Evolutionary conservation across 2,329 filamentous ascomycete genomes (phyloP).

Genomic region (Fusarium pininemorale): DNA sequence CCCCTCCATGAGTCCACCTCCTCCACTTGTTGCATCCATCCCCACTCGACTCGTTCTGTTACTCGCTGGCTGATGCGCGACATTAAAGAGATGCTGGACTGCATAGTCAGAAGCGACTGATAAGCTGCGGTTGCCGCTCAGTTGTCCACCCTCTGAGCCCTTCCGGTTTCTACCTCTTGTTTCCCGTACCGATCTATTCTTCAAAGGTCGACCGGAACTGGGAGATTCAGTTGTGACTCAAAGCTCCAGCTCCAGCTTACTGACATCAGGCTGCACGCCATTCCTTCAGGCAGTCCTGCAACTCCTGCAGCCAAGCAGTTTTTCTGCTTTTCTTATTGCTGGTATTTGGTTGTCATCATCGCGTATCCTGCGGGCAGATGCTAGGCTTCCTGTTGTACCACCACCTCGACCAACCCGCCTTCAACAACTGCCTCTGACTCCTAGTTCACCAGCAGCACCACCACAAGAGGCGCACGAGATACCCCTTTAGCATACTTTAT

Average conservation of each 20-base stretch:
- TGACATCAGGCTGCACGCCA: slow-evolving; percentile 21
- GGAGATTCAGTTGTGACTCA: slow-evolving; percentile 18
- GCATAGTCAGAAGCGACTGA: slow-evolving; percentile 40
- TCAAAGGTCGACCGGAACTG: slow-evolving; percentile 32
- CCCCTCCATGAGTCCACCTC: slow-evolving; percentile 40
- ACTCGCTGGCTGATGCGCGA: slow-evolving; percentile 39
- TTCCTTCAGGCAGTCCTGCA: slow-evolving; percentile 19
- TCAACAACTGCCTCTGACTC: slow-evolving; percentile 21
- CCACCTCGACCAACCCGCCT: slow-evolving; percentile 32
- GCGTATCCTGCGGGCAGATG: slow-evolving; percentile 20
- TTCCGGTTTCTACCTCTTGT: slow-evolving; percentile 36
- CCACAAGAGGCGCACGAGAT: slow-evolving; percentile 34
- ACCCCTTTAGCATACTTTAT: slow-evolving; percentile 36
- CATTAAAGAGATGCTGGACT: slow-evolving; percentile 38
- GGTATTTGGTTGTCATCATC: slow-evolving; percentile 9
- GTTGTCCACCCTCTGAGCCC: slow-evolving; percentile 36
- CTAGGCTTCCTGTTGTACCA: slow-evolving; percentile 33
- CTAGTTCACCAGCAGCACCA: slow-evolving; percentile 26
- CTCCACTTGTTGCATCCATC: slow-evolving; percentile 38
- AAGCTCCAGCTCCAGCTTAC: slow-evolving; percentile 20
- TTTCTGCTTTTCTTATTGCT: slow-evolving; percentile 15
- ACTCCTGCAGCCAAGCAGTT: slow-evolving; percentile 20
- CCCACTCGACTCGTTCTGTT: slow-evolving; percentile 33
- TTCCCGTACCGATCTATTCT: slow-evolving; percentile 19
- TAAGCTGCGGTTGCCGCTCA: slow-evolving; percentile 44